A percentile compares a stretch with the other conserved stretches of the same genome.
phyloP scores from a whole-genome alignment of 2,329 filamentous ascomycete genomes.

The Aspergillus caelatus region DNA sequence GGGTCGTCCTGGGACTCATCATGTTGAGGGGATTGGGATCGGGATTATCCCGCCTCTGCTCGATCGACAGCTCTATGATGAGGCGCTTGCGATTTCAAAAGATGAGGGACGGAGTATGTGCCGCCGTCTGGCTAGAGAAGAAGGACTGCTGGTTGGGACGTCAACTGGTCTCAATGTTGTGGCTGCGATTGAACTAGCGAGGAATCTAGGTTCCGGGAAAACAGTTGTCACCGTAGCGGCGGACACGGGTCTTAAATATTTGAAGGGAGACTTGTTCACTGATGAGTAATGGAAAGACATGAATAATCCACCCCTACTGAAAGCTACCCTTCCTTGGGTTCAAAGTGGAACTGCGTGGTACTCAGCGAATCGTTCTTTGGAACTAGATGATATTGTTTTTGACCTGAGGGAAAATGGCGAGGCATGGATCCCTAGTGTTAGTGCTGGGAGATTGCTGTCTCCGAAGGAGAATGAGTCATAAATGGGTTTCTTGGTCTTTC shows the following conservation, averaged over 20 bases:
- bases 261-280: conserved; percentile 11
- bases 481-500: too few species aligned
- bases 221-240: conserved; percentile 18
- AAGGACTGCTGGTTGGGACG: conserved; percentile 77
- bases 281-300: neutral
- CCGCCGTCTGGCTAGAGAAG: conserved; percentile 79
- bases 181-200: conserved; percentile 19
- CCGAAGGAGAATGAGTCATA: too few species aligned
- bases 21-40: conserved; percentile 93
- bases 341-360: too few species aligned
- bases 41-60: conserved; percentile 88
- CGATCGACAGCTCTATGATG: conserved; percentile 72
- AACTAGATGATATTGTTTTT: too few species aligned
- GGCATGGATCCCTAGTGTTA: too few species aligned
- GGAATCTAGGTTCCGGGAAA: conserved; percentile 15
- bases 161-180: conserved; percentile 23
- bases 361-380: too few species aligned
- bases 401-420: too few species aligned
- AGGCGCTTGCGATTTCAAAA: conserved; percentile 93
- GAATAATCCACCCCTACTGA: too few species aligned
- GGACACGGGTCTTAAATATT: conserved; percentile 23
- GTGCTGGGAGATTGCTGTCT: too few species aligned
- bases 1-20: conserved; percentile 65
- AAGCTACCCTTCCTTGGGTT: too few species aligned
- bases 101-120: conserved; percentile 77